Evolutionary conservation across 345 rosid species (phyloP).

Genomic region (Eutrema yunnanense): DNA sequence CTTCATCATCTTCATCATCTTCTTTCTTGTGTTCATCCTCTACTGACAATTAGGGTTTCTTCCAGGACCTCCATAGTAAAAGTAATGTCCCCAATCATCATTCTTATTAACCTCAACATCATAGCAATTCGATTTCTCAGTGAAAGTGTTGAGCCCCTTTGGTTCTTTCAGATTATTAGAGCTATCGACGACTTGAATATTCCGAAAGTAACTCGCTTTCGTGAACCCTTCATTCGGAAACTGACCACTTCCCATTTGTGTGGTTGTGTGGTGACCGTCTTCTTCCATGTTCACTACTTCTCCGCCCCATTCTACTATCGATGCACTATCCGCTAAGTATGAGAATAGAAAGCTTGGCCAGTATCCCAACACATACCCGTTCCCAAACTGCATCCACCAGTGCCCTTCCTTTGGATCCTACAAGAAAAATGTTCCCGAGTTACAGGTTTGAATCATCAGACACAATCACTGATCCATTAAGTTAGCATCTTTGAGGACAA

Average conservation of each 20-base stretch:
- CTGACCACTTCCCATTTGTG: constrained; percentile 72
- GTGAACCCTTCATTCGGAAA: constrained; percentile 62
- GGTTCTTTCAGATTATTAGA: constrained; percentile 62
- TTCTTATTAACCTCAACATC: constrained; percentile 47
- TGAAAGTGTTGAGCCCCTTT: constrained; percentile 51
- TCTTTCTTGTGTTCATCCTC: constrained; percentile 13
- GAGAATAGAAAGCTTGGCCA: constrained; percentile 67
- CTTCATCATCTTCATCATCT: constrained; percentile 1
- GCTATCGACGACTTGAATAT: constrained; percentile 55
- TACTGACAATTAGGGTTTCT: constrained; percentile 53
- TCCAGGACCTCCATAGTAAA: constrained; percentile 73
- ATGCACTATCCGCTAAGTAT: constrained; percentile 59
- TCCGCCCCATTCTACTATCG: constrained; percentile 77
- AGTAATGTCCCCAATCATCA: constrained; percentile 57
- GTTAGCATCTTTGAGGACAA: not conserved
- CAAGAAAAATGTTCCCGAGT: not conserved
- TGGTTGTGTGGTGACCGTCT: constrained; percentile 57
- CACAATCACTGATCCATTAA: not conserved
- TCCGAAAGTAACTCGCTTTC: constrained; percentile 58
- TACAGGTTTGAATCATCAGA: not conserved
- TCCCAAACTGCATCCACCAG: constrained; percentile 82
- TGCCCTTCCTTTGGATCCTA: constrained; percentile 72
- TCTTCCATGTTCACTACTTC: constrained; percentile 63
- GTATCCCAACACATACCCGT: constrained; percentile 52
- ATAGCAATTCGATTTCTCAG: constrained; percentile 61